A percentile compares a stretch with the other conserved stretches of the same genome.
Conservation (phyloP, 441 rosid genomes). For the Mallotus japonicus region DNA sequence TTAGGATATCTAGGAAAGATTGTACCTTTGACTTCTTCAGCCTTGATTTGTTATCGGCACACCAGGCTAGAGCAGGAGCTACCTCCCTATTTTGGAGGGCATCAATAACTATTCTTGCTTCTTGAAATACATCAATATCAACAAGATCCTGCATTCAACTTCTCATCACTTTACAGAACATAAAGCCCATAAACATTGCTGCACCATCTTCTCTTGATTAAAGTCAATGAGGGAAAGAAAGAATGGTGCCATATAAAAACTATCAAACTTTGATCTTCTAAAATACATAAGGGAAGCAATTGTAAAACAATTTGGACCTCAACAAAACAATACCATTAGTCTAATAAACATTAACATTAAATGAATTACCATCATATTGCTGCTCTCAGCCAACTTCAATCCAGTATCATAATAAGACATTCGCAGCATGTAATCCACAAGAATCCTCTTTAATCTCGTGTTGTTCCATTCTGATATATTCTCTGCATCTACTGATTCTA, state of each 20-base stretch:
- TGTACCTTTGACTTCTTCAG: slow-evolving; percentile 87
- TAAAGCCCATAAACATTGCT: no score
- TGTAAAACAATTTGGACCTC: not conserved
- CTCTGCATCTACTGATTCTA: slow-evolving; percentile 73
- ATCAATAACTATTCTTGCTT: slow-evolving; percentile 80
- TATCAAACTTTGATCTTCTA: no score
- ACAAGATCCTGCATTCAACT: slow-evolving; percentile 68
- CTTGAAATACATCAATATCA: slow-evolving; percentile 85
- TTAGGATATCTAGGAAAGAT: not conserved
- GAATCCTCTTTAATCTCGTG: slow-evolving; percentile 68
- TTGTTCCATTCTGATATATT: slow-evolving; percentile 70
- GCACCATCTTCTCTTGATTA: no score
- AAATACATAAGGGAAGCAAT: not conserved
- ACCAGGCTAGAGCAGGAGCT: slow-evolving; percentile 89
- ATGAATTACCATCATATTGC: slow-evolving; percentile 57
- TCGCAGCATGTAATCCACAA: slow-evolving; percentile 88
- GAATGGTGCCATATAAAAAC: no score
- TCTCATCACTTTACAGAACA: not conserved
- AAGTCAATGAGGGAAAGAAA: no score
- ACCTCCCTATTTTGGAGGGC: slow-evolving; percentile 81
- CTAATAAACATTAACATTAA: no score
- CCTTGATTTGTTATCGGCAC: slow-evolving; percentile 78
- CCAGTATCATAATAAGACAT: slow-evolving; percentile 85
- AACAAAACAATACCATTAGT: not conserved
- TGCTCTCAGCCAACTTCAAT: slow-evolving; percentile 62